phyloP scores from a whole-genome alignment of 257 asterid species.

The Anisodus acutangulus region DNA sequence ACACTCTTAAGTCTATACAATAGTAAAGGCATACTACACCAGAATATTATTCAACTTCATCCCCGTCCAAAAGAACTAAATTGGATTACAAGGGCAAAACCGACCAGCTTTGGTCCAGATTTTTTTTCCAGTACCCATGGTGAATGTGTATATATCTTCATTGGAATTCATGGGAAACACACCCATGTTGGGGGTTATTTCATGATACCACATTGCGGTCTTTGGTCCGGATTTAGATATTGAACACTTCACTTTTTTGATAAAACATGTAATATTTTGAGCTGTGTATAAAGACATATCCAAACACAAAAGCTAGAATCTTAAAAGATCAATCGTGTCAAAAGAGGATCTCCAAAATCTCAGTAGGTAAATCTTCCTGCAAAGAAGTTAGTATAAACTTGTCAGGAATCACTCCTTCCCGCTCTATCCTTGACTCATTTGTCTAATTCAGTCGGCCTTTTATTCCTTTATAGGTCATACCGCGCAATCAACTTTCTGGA shows the following conservation, averaged over 20 bases:
- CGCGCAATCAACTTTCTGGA: constrained; percentile 13
- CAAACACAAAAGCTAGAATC: constrained; percentile 20
- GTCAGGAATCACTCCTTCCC: constrained; percentile 12
- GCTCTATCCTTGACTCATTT: not conserved
- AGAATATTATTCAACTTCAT: not conserved
- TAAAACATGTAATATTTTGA: not conserved
- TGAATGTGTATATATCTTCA: too few species aligned
- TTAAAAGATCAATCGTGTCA: not conserved
- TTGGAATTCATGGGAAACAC: too few species aligned
- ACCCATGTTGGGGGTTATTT: too few species aligned
- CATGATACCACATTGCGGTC: too few species aligned
- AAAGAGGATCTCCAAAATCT: constrained; percentile 5
- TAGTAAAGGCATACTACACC: not conserved
- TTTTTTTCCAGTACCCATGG: too few species aligned
- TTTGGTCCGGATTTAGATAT: not conserved
- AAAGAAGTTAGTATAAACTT: constrained; percentile 12
- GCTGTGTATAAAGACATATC: not conserved
- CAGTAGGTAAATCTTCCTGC: constrained; percentile 16
- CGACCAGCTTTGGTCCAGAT: not conserved
- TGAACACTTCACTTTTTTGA: constrained; percentile 7
- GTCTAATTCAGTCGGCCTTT: not conserved
- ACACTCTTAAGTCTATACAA: not conserved
- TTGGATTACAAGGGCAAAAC: not conserved
- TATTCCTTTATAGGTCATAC: not conserved
- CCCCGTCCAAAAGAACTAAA: not conserved